These are phyloP conservation scores for Carex kokanica DNA, from an alignment of 176 grass and related monocot species.

Conservation along the genomic window DNA sequence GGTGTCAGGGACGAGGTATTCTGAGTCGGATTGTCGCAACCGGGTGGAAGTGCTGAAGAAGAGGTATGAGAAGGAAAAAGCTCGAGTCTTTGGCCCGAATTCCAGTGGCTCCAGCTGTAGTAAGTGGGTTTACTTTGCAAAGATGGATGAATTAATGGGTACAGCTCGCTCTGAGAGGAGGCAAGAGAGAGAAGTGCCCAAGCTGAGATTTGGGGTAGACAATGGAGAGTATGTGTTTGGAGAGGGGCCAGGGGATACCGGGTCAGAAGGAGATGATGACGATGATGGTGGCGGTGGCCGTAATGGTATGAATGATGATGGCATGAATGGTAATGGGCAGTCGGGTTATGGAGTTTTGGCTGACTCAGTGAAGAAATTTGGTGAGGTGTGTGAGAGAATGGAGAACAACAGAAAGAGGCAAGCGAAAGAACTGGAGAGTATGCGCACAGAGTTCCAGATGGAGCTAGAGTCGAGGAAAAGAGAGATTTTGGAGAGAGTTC, in stretches of 20 bases:
- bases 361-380: constrained; percentile 58
- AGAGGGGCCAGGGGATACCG: constrained; percentile 27
- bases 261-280: constrained; percentile 27
- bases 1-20: constrained; percentile 30
- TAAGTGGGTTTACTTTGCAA: constrained; percentile 78
- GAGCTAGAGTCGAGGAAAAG: constrained; percentile 58
- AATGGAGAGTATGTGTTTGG: constrained; percentile 39
- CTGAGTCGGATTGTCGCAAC: constrained; percentile 77
- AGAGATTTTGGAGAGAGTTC: constrained; percentile 72
- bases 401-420: constrained; percentile 67
- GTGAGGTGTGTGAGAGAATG: constrained; percentile 59
- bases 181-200: constrained; percentile 29
- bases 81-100: constrained; percentile 26
- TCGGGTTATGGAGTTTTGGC: constrained; percentile 40
- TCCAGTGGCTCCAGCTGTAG: background rate
- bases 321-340: background rate
- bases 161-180: background rate
- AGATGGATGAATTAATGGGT: constrained; percentile 49
- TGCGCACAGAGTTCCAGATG: constrained; percentile 71
- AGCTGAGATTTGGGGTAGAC: constrained; percentile 41
- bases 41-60: constrained; percentile 73
- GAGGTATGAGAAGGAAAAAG: constrained; percentile 82
- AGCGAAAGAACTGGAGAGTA: constrained; percentile 56
- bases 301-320: background rate
- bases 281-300: background rate